A percentile compares a stretch with the other conserved stretches of the same genome.
Evolutionary conservation across 176 grass and related monocot species (phyloP).

Genomic region (Coix lacrymajobi): DNA sequence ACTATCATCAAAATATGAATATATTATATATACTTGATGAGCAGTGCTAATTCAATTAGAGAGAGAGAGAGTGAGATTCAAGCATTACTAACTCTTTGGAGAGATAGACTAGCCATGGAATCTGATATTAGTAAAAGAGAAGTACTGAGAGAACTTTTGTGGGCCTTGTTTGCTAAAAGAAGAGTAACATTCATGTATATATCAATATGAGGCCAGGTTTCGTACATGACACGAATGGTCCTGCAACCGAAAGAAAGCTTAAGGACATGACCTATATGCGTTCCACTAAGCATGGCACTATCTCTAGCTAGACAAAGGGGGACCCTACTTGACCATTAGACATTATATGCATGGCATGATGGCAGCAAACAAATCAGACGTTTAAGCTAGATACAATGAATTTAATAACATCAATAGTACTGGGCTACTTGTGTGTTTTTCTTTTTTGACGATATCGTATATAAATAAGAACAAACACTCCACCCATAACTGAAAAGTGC

Average conservation of each 20-base stretch:
- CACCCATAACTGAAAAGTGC: neutral
- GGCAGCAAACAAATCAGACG: neutral
- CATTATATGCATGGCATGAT: neutral
- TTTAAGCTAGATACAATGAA: neutral
- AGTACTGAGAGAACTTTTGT: neutral
- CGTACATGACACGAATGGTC: neutral
- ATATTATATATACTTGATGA: too few relatives aligned
- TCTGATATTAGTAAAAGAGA: neutral
- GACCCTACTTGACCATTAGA: neutral
- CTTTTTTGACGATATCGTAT: neutral
- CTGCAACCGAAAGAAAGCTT: neutral
- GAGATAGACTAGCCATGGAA: neutral
- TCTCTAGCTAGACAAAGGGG: neutral
- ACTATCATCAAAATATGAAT: too few relatives aligned
- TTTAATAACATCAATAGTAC: neutral
- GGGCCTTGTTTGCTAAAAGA: neutral
- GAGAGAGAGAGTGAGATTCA: neutral
- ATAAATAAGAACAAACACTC: neutral
- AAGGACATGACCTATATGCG: slow-evolving; percentile 30
- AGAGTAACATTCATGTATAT: neutral
- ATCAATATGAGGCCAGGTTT: neutral
- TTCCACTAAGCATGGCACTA: slow-evolving; percentile 30
- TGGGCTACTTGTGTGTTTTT: neutral
- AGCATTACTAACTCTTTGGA: neutral
- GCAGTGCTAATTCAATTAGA: too few relatives aligned